A percentile compares a stretch with the other conserved stretches of the same genome.
phyloP scores from a whole-genome alignment of 2,329 filamentous ascomycete species.

The Fusarium piperis region DNA sequence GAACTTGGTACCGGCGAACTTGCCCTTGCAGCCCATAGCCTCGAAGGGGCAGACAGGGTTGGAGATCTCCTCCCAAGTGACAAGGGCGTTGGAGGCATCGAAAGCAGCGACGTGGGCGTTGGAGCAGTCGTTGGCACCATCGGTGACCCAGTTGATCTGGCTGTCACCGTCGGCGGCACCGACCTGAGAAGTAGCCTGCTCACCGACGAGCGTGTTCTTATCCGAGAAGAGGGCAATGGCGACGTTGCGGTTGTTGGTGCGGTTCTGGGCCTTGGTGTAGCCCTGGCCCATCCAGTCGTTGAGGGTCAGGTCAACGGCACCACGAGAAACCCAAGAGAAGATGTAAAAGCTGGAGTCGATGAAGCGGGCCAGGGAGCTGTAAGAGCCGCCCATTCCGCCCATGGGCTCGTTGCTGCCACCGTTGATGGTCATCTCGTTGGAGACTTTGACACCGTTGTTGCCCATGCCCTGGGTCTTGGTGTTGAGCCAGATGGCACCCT shows the following conservation, averaged over 20 bases:
- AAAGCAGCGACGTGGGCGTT: conserved; percentile 69
- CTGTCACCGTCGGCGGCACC: conserved; percentile 63
- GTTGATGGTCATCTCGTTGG: conserved; percentile 70
- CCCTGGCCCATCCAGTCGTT: conserved; percentile 68
- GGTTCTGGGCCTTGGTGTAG: conserved; percentile 62
- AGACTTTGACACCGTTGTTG: conserved; percentile 64
- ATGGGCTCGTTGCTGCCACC: conserved; percentile 66
- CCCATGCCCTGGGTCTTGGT: conserved; percentile 66
- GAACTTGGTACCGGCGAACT: conserved; percentile 67
- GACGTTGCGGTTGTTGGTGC: conserved; percentile 67
- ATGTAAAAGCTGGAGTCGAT: conserved; percentile 62
- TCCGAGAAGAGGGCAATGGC: conserved; percentile 66
- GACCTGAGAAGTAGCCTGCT: conserved; percentile 63
- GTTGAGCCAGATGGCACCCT: conserved; percentile 72
- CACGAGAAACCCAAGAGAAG: conserved; percentile 71
- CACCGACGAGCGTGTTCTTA: conserved; percentile 65
- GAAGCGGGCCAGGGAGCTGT: conserved; percentile 66
- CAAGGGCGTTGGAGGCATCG: conserved; percentile 60
- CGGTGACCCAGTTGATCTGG: conserved; percentile 69
- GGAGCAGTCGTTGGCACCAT: conserved; percentile 60
- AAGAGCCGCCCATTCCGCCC: conserved; percentile 72
- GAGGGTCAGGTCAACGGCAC: conserved; percentile 61
- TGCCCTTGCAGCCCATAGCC: conserved; percentile 68
- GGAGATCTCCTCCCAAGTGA: conserved; percentile 70
- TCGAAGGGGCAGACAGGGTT: conserved; percentile 63